Base-by-base conservation (phyloP, 148 eudicot genomes). In the Pouteria glomerata region DNA sequence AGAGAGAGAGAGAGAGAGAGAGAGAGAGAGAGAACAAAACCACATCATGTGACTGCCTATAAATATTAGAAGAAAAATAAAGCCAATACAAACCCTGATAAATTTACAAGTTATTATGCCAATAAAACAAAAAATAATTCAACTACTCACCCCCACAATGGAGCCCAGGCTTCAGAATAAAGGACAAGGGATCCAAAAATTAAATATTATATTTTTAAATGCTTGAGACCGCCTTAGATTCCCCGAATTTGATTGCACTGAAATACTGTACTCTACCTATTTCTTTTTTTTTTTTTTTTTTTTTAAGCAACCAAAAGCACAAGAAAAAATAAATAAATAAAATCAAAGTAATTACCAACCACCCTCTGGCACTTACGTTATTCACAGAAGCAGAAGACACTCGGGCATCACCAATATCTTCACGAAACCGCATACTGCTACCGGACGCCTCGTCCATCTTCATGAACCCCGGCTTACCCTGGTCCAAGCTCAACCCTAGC, bases 401-500 rank as follows among this genome's bases (percentile, higher is more conserved):
- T 37, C 73, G 71, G 29, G 69, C 73, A 76, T 83, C 77, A 50
- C 60, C 79, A 74, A 86, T 52, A 57, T 84, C 87, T 10, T 86
- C 90, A 27, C 84, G 84, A 63, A 82, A 83, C 73, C 89, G 68
- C 76, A 79, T 83, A n/a, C 64, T 69, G 68, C 75, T 69, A 41
- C 79, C 74, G 5, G 81, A 63, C 45, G 77, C 76, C 26, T 83
- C 85, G n/a, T 80, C 85, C 47, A 65, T 70, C 57, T 74, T 82
- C 60, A 79, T 75, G 27, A 79, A 80, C 41, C 82, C 79, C n/a
- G n/a, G 56, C 63, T 70, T 70, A 16, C 81, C 72, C 70, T 79
- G 81, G 69, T 86, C 89, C 80, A 86, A 73, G 68, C 89, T 86
- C 68, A 87, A 64, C 72, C 90, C 88, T 57, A 87, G 56, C n/a